A percentile compares a stretch with the other conserved stretches of the same genome.
phyloP scores from a whole-genome alignment of 2,329 filamentous ascomycete genomes.

The Hymenoscyphus salicellus region DNA sequence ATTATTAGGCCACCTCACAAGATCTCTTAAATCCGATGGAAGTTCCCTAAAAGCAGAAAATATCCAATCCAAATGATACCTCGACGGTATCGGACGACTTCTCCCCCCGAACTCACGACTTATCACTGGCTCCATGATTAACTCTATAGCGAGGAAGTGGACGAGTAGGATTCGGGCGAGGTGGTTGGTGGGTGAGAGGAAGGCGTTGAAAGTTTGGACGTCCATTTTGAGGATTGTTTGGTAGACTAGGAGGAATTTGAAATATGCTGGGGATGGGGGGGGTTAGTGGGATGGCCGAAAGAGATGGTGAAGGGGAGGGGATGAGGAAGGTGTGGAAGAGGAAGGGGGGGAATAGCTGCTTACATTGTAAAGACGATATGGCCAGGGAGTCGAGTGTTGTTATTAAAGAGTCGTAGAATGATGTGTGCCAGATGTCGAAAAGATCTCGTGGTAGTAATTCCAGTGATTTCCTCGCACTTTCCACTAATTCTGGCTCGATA shows the following conservation, averaged over 20 bases:
- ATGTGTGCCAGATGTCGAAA: slow-evolving; percentile 42
- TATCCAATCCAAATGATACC: slow-evolving; percentile 19
- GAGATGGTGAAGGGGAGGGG: no score
- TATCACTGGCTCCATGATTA: slow-evolving; percentile 43
- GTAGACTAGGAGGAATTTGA: slow-evolving; percentile 43
- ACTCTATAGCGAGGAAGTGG: slow-evolving; percentile 47
- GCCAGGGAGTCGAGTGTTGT: slow-evolving; percentile 41
- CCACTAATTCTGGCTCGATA: slow-evolving; percentile 45
- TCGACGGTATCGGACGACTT: slow-evolving; percentile 8
- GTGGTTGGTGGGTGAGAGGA: slow-evolving; percentile 43
- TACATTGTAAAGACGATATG: slow-evolving; percentile 28
- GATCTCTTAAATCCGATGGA: slow-evolving; percentile 7
- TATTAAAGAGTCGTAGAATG: slow-evolving; percentile 46
- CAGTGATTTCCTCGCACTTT: slow-evolving; percentile 47
- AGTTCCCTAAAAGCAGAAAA: slow-evolving; percentile 3
- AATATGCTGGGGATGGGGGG: slow-evolving; percentile 32
- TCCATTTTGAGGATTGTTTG: slow-evolving; percentile 41
- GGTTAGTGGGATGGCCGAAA: neutral
- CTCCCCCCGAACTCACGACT: slow-evolving; percentile 32
- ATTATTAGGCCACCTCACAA: slow-evolving; percentile 24
- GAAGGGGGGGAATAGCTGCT: slow-evolving; percentile 7
- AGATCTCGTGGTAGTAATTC: slow-evolving; percentile 44
- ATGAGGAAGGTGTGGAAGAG: neutral
- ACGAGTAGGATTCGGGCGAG: slow-evolving; percentile 44
- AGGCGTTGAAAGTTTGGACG: slow-evolving; percentile 42